Base-by-base conservation (phyloP, 352 stramenopile genomes). In the Elongisporangium prolatum region DNA sequence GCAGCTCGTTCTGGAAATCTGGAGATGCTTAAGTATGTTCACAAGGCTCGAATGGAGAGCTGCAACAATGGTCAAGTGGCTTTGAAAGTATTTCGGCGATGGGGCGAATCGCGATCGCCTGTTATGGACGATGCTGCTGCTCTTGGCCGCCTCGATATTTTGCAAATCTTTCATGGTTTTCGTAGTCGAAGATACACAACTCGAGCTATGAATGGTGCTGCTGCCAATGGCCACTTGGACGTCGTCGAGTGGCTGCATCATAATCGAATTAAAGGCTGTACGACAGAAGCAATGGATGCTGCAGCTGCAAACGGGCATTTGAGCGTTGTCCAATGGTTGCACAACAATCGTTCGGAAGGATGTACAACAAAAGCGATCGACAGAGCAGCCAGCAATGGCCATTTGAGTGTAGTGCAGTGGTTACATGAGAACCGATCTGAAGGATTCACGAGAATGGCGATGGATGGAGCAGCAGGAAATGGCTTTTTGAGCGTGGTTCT, bases 301-400 rank as follows among this genome's bases (percentile, higher is more conserved):
- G 72, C 72, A n/a, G 69, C 72, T 48, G 63, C 59, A 17, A 55
- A 56, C 0, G 68, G 66, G 2, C 66, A 80, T 66, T 68, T 79
- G 16, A 28, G 74, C 24, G 60, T 77, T 18, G 18, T 80, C 16
- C 28, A 64, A 49, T 77, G 67, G 56, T 51, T 77, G 18, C 66
- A 64, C 5, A 16, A 50, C 3, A 60, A 64, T 10, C 56, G 60
- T 2, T 62, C 20, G 3, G 68, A 78, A 25, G 68, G 71, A 2
- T 76, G 68, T 48, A 69, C 71, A n/a, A 55, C 59, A 57, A 48
- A 24, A 22, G 69, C 69, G 17, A 67, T 67, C 14, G 66, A 75
- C 50, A 64, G 64, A 28, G 65, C 68, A 5, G 59, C 56, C 16
- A 55, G 55, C 1, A 49, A 55, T 1, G 68, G 59, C 0, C 38